Percentiles rank a stretch among this genome's conserved stretches.
Evolutionary conservation across 148 eudicot species (phyloP).

Genomic region (Amaranthus cruentus): DNA sequence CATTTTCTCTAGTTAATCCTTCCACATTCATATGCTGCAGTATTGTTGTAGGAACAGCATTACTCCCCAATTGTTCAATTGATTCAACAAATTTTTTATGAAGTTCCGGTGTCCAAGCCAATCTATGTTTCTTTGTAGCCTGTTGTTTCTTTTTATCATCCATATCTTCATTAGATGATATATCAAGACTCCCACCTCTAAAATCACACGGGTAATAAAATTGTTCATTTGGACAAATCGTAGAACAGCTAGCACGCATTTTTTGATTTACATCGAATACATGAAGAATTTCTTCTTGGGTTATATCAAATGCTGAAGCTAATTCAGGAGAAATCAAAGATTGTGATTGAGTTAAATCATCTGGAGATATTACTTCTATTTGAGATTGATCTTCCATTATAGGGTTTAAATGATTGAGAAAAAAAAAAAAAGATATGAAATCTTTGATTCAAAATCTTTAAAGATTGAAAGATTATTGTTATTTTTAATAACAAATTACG

Average conservation of each 20-base stretch:
- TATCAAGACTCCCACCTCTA: conserved; percentile 20
- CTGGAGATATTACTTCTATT: conserved; percentile 23
- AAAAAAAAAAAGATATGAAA: not conserved
- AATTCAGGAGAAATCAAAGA: conserved; percentile 35
- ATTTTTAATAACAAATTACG: not conserved
- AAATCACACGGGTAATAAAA: conserved; percentile 14
- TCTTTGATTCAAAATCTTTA: not conserved
- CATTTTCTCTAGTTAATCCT: conserved; percentile 47
- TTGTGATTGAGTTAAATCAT: conserved; percentile 32
- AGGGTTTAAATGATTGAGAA: not conserved
- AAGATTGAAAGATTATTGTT: conserved; percentile 2
- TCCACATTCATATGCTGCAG: conserved; percentile 53
- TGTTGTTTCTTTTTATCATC: conserved; percentile 28
- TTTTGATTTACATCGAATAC: conserved; percentile 12
- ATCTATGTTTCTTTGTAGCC: conserved; percentile 31
- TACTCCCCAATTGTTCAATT: conserved; percentile 38
- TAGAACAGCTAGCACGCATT: conserved; percentile 21
- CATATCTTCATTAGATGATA: conserved; percentile 11
- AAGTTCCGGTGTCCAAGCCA: conserved; percentile 44
- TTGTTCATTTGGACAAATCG: conserved; percentile 27
- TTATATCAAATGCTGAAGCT: conserved; percentile 34
- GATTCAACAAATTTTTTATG: conserved; percentile 47
- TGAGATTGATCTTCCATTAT: conserved; percentile 23
- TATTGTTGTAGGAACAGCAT: conserved; percentile 47
- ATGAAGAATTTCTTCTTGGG: conserved; percentile 7